Percentiles rank a stretch among this genome's conserved stretches.
These are phyloP conservation scores for Sarcomyxa edulis DNA, from an alignment of 768 basidiomycete genomes.

Conservation along the genomic window DNA sequence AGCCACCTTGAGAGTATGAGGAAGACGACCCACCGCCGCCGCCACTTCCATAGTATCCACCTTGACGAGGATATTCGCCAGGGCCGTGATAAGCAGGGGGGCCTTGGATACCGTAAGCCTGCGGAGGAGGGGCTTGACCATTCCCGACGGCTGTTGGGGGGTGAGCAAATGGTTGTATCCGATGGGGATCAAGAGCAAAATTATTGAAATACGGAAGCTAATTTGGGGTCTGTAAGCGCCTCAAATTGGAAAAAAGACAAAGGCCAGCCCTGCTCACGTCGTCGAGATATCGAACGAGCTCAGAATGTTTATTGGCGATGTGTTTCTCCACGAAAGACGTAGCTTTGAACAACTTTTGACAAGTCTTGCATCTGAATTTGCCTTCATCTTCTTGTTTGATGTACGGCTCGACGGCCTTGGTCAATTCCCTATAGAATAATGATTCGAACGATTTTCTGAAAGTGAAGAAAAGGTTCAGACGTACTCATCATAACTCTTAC, in stretches of 20 bases:
- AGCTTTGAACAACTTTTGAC: slow-evolving; percentile 96
- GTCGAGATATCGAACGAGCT: slow-evolving; percentile 77
- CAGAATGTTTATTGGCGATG: slow-evolving; percentile 89
- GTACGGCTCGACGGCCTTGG: slow-evolving; percentile 69
- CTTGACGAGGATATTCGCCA: slow-evolving; percentile 28
- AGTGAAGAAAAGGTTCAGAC: slow-evolving; percentile 11
- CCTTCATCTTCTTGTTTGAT: slow-evolving; percentile 96
- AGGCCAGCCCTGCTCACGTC: slow-evolving; percentile 69
- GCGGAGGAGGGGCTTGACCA: slow-evolving; percentile 70
- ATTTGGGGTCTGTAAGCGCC: slow-evolving; percentile 11
- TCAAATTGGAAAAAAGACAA: slow-evolving; percentile 6
- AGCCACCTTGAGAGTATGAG: slow-evolving; percentile 33
- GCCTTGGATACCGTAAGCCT: slow-evolving; percentile 78
- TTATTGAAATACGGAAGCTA: slow-evolving; percentile 91
- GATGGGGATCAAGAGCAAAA: slow-evolving; percentile 94
- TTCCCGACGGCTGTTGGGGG: slow-evolving; percentile 67
- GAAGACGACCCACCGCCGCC: slow-evolving; percentile 22
- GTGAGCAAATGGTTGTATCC: slow-evolving; percentile 80
- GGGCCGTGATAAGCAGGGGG: slow-evolving; percentile 37
- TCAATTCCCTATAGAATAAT: slow-evolving; percentile 63
- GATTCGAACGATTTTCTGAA: too few relatives aligned
- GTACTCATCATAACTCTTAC: slow-evolving; percentile 86
- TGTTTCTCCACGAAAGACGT: slow-evolving; percentile 98
- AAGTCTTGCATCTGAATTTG: slow-evolving; percentile 95
- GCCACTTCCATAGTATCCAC: slow-evolving; percentile 29